These are phyloP conservation scores for Erodium trifolium DNA, from an alignment of 441 rosid species.

Conservation along the genomic window DNA sequence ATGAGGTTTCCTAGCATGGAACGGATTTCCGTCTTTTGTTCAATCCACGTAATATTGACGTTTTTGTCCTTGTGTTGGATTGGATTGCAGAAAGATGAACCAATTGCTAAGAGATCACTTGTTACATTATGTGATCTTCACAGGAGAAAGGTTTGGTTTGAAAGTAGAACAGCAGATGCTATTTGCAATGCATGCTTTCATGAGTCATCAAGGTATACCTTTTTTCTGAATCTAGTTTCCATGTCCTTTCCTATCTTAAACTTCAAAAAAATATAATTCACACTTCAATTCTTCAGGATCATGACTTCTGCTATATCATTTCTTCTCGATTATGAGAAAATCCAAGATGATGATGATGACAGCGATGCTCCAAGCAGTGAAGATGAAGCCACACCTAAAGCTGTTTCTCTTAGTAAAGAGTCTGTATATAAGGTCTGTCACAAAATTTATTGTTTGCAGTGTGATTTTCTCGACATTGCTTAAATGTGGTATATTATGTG, in stretches of 20 bases:
- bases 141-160: conserved; percentile 78
- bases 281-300: conserved; percentile 41
- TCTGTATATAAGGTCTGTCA: conserved; percentile 65
- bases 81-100: conserved; percentile 68
- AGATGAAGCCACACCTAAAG: conserved; percentile 46
- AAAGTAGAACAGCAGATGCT: conserved; percentile 82
- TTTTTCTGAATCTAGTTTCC: conserved; percentile 10
- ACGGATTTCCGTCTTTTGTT: conserved; percentile 8
- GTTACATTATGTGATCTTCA: conserved; percentile 68
- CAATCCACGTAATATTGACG: not conserved
- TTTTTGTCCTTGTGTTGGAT: conserved; percentile 1
- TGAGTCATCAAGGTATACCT: conserved; percentile 55
- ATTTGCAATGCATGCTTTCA: conserved; percentile 87
- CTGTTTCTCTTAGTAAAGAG: conserved; percentile 46
- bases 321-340: conserved; percentile 86
- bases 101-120: conserved; percentile 67
- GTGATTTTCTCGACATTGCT: not conserved
- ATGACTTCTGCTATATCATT: conserved; percentile 68
- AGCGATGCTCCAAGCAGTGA: conserved; percentile 71
- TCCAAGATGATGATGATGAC: conserved; percentile 50
- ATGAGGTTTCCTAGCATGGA: conserved; percentile 1
- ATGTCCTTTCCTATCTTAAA: conserved; percentile 13
- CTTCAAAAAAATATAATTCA: conserved; percentile 14
- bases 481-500: not conserved
- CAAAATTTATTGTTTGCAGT: conserved; percentile 2